Base-by-base conservation (phyloP, 495 filamentous ascomycete species). In the Durotheca rogersii region DNA sequence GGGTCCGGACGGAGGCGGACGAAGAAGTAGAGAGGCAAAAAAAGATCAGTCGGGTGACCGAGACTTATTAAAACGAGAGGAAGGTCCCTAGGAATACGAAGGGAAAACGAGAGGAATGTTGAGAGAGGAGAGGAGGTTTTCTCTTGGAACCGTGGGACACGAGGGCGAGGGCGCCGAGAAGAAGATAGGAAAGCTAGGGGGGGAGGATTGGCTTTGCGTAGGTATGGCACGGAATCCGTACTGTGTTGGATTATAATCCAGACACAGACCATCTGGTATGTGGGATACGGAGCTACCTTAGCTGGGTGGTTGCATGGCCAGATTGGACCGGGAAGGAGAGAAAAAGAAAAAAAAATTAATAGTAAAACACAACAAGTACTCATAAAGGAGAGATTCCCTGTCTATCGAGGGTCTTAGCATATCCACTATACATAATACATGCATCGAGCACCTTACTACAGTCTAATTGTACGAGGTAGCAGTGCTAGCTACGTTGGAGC, bases 101-200 rank as follows among this genome's bases (percentile, higher is more conserved):
- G 56, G 56, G 49, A 19, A 19, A 59, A 59, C 56, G 50, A 59
- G 45, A 53, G 56, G 56, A 59, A 59, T 59, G 56, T 59, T 46
- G 44, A 47, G 37, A 47, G 29, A 48, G 35, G 30, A 44, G 16
- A 37, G 29, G 44, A 48, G 41, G 33, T 46, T 27, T 27, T 4
- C 9, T 4, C 23, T n/a, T n/a, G 23, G 23, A 27, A 27, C 23
- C 23, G 9, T 46, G 44, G 46, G 37, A 47, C 27, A 43, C 34
- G 30, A 44, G 16, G 9, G 23, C 4, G 35, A 34, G 44, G 44
- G 41, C 29, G 41, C 52, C 38, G 48, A 32, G 30, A 21, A 52
- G 30, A 53, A 43, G 47, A 51, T 47, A 31, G 14, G 23, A 45
- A 40, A 15, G 46, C 17, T 50, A 45, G 39, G 47, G 52, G n/a